These are phyloP conservation scores for Phytophthora quininea DNA, from an alignment of 352 stramenopile genomes.

Conservation along the genomic window DNA sequence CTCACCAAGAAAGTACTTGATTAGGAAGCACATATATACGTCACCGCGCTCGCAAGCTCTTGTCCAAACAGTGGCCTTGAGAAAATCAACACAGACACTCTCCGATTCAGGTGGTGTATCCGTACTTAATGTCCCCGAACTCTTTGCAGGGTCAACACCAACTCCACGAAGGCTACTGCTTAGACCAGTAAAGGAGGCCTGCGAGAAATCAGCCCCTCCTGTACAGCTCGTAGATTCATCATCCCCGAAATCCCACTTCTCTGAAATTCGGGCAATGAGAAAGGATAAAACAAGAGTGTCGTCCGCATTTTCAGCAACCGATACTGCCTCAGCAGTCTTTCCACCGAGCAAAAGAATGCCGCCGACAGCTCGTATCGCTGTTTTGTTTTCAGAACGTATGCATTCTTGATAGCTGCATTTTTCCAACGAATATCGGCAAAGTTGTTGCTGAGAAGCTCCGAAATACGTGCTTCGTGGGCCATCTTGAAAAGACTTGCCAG, in stretches of 20 bases:
- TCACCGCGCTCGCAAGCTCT: conserved; percentile 60
- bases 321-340: conserved; percentile 78
- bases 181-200: conserved; percentile 64
- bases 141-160: conserved; percentile 1
- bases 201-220: conserved; percentile 27
- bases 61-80: conserved; percentile 59
- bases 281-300: conserved; percentile 78
- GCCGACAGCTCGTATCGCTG: conserved; percentile 81
- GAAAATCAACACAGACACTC: conserved; percentile 61
- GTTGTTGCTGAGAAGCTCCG: conserved; percentile 81
- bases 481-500: conserved; percentile 88
- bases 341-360: conserved; percentile 85
- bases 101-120: conserved; percentile 30
- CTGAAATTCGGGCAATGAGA: conserved; percentile 75
- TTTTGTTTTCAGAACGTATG: conserved; percentile 88
- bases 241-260: conserved; percentile 72
- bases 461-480: conserved; percentile 77
- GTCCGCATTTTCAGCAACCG: conserved; percentile 78
- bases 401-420: conserved; percentile 91
- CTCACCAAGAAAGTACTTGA: conserved; percentile 69
- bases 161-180: conserved; percentile 52
- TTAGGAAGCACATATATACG: conserved; percentile 80
- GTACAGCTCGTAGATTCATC: conserved; percentile 16
- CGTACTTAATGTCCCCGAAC: not conserved
- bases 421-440: conserved; percentile 86